phyloP scores from a whole-genome alignment of 2,329 filamentous ascomycete species.

The Venturia oleaginea region DNA sequence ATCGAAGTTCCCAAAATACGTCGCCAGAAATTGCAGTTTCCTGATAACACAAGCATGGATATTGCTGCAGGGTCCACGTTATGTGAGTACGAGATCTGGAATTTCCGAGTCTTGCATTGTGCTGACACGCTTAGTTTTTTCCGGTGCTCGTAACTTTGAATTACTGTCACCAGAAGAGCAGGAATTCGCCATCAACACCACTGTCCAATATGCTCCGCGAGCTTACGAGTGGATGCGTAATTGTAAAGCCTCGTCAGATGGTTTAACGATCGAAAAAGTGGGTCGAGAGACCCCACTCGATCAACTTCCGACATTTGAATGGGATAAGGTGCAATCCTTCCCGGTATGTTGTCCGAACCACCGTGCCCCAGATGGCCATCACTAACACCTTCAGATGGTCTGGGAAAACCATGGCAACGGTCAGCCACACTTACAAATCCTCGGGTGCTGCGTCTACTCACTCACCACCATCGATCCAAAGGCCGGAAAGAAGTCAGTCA shows the following conservation, averaged over 20 bases:
- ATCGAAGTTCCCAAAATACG: conserved; percentile 19
- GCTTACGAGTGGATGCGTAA: conserved; percentile 24
- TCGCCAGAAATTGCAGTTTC: conserved; percentile 21
- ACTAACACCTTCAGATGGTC: conserved; percentile 16
- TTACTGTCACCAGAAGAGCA: conserved; percentile 20
- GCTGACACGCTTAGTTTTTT: conserved; percentile 19
- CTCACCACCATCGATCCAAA: conserved; percentile 18
- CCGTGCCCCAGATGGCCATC: neutral
- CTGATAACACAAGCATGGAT: conserved; percentile 16
- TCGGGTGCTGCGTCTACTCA: conserved; percentile 20
- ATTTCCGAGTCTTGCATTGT: neutral
- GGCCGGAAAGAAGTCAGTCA: conserved; percentile 16
- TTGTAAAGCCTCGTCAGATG: conserved; percentile 24
- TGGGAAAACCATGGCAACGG: conserved; percentile 18
- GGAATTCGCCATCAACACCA: conserved; percentile 22
- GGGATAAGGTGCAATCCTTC: conserved; percentile 20
- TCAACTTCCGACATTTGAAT: conserved; percentile 18
- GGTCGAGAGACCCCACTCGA: conserved; percentile 16
- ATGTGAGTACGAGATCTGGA: conserved; percentile 14
- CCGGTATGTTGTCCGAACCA: conserved; percentile 16
- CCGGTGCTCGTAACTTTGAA: conserved; percentile 21
- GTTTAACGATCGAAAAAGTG: conserved; percentile 20
- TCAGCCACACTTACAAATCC: conserved; percentile 20
- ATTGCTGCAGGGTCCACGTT: conserved; percentile 21
- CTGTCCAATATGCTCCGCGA: conserved; percentile 22